phyloP scores from a whole-genome alignment of 176 grass and related monocot genomes.

The Areca catechu region DNA sequence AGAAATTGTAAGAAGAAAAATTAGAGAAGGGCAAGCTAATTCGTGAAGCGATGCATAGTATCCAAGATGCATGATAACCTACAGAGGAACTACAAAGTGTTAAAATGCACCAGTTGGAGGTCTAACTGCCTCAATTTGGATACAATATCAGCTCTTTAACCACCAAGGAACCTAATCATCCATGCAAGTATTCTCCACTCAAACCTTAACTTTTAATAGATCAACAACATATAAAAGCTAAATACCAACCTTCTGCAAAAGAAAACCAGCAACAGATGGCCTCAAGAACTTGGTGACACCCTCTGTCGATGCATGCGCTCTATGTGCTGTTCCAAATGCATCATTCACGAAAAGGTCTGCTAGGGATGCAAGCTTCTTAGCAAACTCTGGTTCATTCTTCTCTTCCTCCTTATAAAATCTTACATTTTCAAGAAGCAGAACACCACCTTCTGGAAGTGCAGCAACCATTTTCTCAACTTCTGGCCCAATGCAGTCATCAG shows the following conservation, averaged over 20 bases:
- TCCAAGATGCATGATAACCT: too few relatives aligned
- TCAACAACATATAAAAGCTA: neutral
- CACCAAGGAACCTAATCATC: too few relatives aligned
- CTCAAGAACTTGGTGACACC: constrained; percentile 66
- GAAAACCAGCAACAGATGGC: constrained; percentile 64
- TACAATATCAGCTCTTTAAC: too few relatives aligned
- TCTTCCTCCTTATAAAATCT: constrained; percentile 78
- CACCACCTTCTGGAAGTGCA: constrained; percentile 33
- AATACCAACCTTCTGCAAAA: constrained; percentile 53
- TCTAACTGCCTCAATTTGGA: too few relatives aligned
- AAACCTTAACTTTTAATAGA: too few relatives aligned
- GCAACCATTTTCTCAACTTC: constrained; percentile 54
- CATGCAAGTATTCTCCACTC: too few relatives aligned
- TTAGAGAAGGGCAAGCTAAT: too few relatives aligned
- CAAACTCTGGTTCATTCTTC: constrained; percentile 71
- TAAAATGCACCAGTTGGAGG: too few relatives aligned
- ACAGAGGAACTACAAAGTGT: too few relatives aligned
- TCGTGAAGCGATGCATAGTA: too few relatives aligned
- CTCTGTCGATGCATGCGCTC: constrained; percentile 71
- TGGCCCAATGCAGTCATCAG: constrained; percentile 54
- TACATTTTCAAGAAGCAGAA: constrained; percentile 69
- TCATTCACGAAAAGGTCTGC: constrained; percentile 62
- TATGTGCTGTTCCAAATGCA: constrained; percentile 69
- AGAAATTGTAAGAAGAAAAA: too few relatives aligned
- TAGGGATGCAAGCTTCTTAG: constrained; percentile 53